Base-by-base conservation (phyloP, 805 yeast species). In the Candida maltosa region DNA sequence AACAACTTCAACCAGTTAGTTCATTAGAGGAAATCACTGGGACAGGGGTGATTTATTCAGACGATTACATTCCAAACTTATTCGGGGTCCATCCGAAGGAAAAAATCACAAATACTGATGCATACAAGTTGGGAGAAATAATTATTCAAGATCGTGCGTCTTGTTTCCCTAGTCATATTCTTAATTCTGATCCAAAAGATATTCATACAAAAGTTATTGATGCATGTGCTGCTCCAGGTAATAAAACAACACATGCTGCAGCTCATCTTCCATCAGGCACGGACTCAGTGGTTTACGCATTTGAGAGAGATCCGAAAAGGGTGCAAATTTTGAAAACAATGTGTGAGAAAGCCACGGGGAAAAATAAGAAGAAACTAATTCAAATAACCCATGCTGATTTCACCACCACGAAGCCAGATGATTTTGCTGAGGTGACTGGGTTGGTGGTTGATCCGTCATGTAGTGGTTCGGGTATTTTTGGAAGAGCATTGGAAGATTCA, bases 151-250 rank as follows among this genome's bases (percentile, higher is more conserved):
- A 93, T 54, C 69, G 98, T 34, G 96, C 97, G 0, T 88, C 97
- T 2, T 93, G 98, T 56, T 88, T 93, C 53, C 99, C 99, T 0
- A 96, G 94, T 0, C 78, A 77, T 41, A 88, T 93, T 18, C 60
- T 93, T 31, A 69, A 76, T 42, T 40, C 47, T 26, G 63, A 60
- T 35, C 86, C 91, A 1, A 37, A 54, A 1, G 67, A 75, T 4
- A 33, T 35, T 2, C 83, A 80, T 29, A 81, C 75, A 39, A 59
- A 69, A 16, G 78, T 88, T 8, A 84, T 93, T 29, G 99, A 93
- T 61, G 83, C 96, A 1, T 89, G 97, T 62, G 89, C 97, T 2
- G 98, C 99, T 0, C 99, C 99, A 4, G 99, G 99, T 4, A 93
- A 93, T 59, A 94, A 93, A 56, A 93, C 99, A 0, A 87, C 97